phyloP scores from a whole-genome alignment of 768 basidiomycete genomes.

The Podaxis sp. region DNA sequence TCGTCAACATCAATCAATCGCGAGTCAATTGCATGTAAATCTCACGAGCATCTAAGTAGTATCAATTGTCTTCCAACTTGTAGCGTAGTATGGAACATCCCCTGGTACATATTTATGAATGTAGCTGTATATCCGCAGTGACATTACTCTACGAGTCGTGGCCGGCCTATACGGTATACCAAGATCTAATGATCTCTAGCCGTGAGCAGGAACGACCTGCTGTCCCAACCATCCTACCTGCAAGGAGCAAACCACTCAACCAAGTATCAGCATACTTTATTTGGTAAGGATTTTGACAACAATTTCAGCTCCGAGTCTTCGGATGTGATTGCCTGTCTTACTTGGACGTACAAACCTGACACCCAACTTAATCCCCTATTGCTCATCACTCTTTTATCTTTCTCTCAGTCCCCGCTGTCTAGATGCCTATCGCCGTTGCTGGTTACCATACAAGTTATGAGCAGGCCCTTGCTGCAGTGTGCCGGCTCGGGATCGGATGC shows the following conservation, averaged over 20 bases:
- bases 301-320: too few relatives aligned
- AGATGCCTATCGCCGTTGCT: neutral
- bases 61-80: neutral
- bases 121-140: neutral
- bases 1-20: neutral
- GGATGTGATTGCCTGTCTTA: too few relatives aligned
- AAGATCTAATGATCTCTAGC: too few relatives aligned
- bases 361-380: too few relatives aligned
- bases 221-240: too few relatives aligned
- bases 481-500: neutral
- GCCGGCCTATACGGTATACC: too few relatives aligned
- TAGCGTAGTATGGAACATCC: neutral
- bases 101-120: neutral
- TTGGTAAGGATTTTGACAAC: too few relatives aligned
- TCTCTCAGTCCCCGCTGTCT: neutral
- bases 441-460: neutral
- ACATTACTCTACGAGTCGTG: too few relatives aligned
- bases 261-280: too few relatives aligned
- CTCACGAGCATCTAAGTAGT: neutral
- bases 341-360: too few relatives aligned
- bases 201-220: too few relatives aligned
- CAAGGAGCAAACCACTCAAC: too few relatives aligned
- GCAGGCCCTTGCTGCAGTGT: neutral
- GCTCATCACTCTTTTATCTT: neutral
- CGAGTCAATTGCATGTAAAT: neutral